These are phyloP conservation scores for Lanmaoa rubissima DNA, from an alignment of 768 basidiomycete genomes.

Conservation along the genomic window DNA sequence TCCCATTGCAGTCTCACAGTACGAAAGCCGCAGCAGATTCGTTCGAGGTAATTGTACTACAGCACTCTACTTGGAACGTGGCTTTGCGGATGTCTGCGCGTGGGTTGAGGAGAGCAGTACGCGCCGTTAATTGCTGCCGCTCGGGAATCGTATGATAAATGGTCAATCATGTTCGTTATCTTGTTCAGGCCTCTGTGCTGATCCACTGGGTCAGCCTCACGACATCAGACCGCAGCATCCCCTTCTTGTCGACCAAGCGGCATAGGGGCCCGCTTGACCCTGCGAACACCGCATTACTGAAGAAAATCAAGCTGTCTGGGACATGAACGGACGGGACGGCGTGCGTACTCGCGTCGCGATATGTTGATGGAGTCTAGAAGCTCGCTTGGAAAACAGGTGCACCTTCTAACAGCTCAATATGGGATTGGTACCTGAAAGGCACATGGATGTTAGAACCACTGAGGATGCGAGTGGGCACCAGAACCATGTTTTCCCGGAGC, in stretches of 20 bases:
- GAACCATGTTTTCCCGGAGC: not conserved
- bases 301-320: conserved; percentile 22
- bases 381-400: too few species aligned
- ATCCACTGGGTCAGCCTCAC: conserved; percentile 14
- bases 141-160: conserved; percentile 26
- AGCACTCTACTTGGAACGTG: conserved; percentile 41
- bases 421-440: not conserved
- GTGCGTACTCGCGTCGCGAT: too few species aligned
- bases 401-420: not conserved
- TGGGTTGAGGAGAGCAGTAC: conserved; percentile 40
- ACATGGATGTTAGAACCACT: conserved; percentile 2
- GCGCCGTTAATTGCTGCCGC: conserved; percentile 36
- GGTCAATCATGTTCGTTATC: conserved; percentile 14
- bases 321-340: too few species aligned
- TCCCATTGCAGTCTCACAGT: conserved; percentile 18
- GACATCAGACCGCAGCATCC: not conserved
- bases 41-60: conserved; percentile 45
- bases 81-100: conserved; percentile 35
- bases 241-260: conserved; percentile 16
- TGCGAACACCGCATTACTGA: conserved; percentile 10
- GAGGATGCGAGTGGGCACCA: too few species aligned
- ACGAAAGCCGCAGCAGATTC: conserved; percentile 45
- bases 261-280: not conserved
- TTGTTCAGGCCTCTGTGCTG: not conserved
- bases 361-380: too few species aligned